Evolutionary conservation across 2,329 filamentous ascomycete species (phyloP).

Genomic region (Simplicillium aogashimaense): DNA sequence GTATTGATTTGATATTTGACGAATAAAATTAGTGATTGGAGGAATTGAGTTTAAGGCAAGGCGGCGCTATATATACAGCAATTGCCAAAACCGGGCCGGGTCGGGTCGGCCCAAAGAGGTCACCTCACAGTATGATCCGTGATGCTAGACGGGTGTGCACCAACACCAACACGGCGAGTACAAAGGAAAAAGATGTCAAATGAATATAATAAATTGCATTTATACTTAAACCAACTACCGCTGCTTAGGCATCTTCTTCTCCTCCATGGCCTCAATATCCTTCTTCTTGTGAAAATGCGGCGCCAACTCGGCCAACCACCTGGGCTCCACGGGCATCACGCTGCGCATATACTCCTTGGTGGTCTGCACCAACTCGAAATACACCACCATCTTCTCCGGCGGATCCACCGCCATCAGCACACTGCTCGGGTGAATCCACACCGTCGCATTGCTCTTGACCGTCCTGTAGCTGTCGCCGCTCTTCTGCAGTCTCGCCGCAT

Average conservation of each 20-base stretch:
- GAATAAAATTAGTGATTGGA: too few relatives aligned
- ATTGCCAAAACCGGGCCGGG: too few relatives aligned
- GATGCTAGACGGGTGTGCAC: too few relatives aligned
- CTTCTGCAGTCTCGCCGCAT: constrained; percentile 74
- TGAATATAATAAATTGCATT: too few relatives aligned
- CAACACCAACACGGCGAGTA: too few relatives aligned
- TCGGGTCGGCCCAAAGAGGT: too few relatives aligned
- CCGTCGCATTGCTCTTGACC: constrained; percentile 79
- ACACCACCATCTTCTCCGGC: constrained; percentile 71
- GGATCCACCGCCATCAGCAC: constrained; percentile 73
- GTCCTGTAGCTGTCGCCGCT: constrained; percentile 84
- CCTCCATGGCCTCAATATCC: constrained; percentile 74
- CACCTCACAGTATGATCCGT: too few relatives aligned
- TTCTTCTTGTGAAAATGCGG: constrained; percentile 93
- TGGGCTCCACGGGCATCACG: constrained; percentile 72
- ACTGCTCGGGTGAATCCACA: constrained; percentile 84
- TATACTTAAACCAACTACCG: constrained; percentile 11
- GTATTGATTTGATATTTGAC: too few relatives aligned
- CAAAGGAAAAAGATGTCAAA: too few relatives aligned
- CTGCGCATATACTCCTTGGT: constrained; percentile 89
- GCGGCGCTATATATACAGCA: too few relatives aligned
- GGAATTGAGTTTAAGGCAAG: too few relatives aligned
- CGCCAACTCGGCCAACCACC: constrained; percentile 82
- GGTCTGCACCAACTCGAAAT: constrained; percentile 73
- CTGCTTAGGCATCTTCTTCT: constrained; percentile 48